phyloP scores from a whole-genome alignment of 805 yeast species.

The Kuraishia ogatae region DNA sequence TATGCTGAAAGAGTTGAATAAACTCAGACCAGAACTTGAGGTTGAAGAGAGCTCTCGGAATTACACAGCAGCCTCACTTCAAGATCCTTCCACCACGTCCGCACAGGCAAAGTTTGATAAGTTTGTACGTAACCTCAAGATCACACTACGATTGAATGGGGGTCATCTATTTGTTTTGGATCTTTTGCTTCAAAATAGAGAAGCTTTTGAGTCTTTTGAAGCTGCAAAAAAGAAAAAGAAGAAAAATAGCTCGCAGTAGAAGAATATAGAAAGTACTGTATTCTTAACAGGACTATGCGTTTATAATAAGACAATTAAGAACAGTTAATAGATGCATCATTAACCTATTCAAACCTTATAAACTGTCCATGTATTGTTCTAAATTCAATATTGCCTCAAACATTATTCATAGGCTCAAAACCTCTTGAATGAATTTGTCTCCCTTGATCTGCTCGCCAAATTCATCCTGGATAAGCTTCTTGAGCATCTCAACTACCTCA shows the following conservation, averaged over 20 bases:
- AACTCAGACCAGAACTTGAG: slow-evolving; percentile 16
- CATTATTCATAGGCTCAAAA: slow-evolving; percentile 22
- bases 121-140: slow-evolving; percentile 31
- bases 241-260: neutral
- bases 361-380: too few species aligned
- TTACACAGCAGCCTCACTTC: slow-evolving; percentile 7
- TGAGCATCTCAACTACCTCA: slow-evolving; percentile 31
- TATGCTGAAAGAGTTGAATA: slow-evolving; percentile 28
- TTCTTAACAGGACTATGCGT: too few species aligned
- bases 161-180: slow-evolving; percentile 54
- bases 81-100: slow-evolving; percentile 5
- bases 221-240: slow-evolving; percentile 11
- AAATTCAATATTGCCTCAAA: neutral
- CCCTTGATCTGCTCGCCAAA: slow-evolving; percentile 9
- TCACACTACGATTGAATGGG: slow-evolving; percentile 42
- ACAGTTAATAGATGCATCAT: neutral
- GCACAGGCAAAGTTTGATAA: slow-evolving; percentile 17
- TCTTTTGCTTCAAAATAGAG: slow-evolving; percentile 40
- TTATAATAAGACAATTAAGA: too few species aligned
- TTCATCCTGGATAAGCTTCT: slow-evolving; percentile 23
- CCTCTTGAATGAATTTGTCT: slow-evolving; percentile 38
- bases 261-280: neutral
- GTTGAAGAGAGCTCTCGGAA: slow-evolving; percentile 1
- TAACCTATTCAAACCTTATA: too few species aligned
- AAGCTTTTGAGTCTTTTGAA: slow-evolving; percentile 36